These are phyloP conservation scores for Spatholobus suberectus DNA, from an alignment of 306 rosid genomes.

Conservation along the genomic window DNA sequence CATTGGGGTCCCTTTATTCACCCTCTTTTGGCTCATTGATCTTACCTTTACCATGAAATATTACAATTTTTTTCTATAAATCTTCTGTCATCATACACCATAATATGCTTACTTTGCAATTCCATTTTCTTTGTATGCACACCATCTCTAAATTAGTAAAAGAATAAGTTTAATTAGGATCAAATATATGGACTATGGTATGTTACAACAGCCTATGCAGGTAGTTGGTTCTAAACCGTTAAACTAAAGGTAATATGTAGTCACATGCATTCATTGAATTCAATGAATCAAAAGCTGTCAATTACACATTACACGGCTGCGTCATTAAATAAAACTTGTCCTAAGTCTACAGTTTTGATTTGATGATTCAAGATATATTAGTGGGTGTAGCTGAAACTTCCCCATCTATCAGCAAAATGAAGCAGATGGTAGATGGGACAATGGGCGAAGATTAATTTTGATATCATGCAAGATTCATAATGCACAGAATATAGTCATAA, in stretches of 20 bases:
- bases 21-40: slow-evolving; percentile 39
- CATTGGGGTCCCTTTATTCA: slow-evolving; percentile 42
- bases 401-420: slow-evolving; percentile 39
- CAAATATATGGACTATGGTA: background rate
- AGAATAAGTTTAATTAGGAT: background rate
- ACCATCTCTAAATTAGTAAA: slow-evolving; percentile 5
- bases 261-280: slow-evolving; percentile 21
- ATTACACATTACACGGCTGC: slow-evolving; percentile 8
- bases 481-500: slow-evolving; percentile 18
- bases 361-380: slow-evolving; percentile 23
- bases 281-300: slow-evolving; percentile 19
- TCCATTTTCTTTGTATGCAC: background rate
- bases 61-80: background rate
- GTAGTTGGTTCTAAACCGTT: background rate
- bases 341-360: slow-evolving; percentile 7
- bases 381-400: slow-evolving; percentile 37
- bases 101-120: background rate
- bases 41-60: slow-evolving; percentile 39
- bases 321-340: slow-evolving; percentile 14
- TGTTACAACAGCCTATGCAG: background rate
- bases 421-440: slow-evolving; percentile 46
- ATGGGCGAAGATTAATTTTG: slow-evolving; percentile 37
- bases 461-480: slow-evolving; percentile 42
- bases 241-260: background rate
- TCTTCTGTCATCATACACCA: slow-evolving; percentile 1